A percentile compares a stretch with the other conserved stretches of the same genome.
phyloP scores from a whole-genome alignment of 2,329 filamentous ascomycete genomes.

The Sclerotinia borealis region DNA sequence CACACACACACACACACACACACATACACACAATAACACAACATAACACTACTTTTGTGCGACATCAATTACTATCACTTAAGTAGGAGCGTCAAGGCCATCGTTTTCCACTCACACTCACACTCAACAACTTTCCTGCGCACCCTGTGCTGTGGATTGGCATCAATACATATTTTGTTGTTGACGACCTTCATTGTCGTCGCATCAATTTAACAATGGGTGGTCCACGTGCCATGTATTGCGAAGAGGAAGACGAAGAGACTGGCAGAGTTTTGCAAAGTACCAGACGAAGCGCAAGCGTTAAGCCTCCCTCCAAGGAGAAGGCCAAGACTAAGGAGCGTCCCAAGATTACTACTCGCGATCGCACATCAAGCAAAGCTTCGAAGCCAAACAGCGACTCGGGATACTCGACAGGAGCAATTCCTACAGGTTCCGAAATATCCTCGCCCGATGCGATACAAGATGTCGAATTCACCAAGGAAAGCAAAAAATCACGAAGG shows the following conservation, averaged over 20 bases:
- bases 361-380: constrained; percentile 6
- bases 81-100: constrained; percentile 7
- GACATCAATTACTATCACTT: constrained; percentile 9
- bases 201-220: constrained; percentile 14
- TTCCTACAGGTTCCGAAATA: constrained; percentile 5
- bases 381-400: constrained; percentile 13
- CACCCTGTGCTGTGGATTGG: neutral
- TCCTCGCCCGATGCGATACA: constrained; percentile 4
- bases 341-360: constrained; percentile 5
- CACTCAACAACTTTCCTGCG: neutral
- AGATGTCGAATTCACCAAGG: neutral
- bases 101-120: neutral
- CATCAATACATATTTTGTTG: neutral
- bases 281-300: constrained; percentile 23
- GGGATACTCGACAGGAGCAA: constrained; percentile 11
- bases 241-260: constrained; percentile 27
- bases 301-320: constrained; percentile 14
- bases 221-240: constrained; percentile 23
- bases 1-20: neutral
- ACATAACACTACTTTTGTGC: neutral
- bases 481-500: constrained; percentile 5
- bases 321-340: constrained; percentile 17
- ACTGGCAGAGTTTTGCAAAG: constrained; percentile 21
- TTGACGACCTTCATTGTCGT: constrained; percentile 8
- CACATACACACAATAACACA: neutral